Conservation (phyloP, 805 yeast genomes). For the Isabelozyma heimii region DNA sequence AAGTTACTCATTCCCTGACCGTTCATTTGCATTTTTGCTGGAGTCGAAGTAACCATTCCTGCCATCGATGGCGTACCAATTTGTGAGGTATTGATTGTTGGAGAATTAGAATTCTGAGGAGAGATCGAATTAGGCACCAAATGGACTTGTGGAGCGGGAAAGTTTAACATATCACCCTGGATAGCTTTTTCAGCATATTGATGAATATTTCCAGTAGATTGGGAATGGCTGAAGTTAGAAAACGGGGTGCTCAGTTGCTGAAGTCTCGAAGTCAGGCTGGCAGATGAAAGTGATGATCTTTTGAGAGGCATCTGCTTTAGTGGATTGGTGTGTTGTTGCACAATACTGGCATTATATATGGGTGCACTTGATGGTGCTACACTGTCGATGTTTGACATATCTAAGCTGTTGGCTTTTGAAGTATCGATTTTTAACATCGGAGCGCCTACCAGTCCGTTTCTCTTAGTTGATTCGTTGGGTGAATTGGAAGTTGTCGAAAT, state of each 20-base stretch:
- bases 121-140: neutral
- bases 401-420: constrained; percentile 7
- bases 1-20: neutral
- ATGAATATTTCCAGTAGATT: constrained; percentile 14
- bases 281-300: neutral
- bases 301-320: neutral
- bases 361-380: constrained; percentile 36
- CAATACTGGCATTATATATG: constrained; percentile 26
- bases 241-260: neutral
- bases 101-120: neutral
- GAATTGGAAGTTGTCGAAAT: constrained; percentile 4
- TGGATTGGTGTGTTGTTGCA: constrained; percentile 8
- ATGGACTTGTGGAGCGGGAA: neutral
- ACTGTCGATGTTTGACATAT: neutral
- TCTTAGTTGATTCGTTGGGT: constrained; percentile 5
- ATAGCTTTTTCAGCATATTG: neutral
- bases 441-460: neutral
- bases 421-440: constrained; percentile 15
- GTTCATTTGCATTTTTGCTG: constrained; percentile 5
- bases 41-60: constrained; percentile 12
- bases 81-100: neutral
- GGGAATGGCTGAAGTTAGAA: constrained; percentile 5
- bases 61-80: neutral
- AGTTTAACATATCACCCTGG: constrained; percentile 1
- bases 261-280: neutral